Base-by-base conservation (phyloP, 805 yeast genomes). In the Myxozyma sirexii region DNA sequence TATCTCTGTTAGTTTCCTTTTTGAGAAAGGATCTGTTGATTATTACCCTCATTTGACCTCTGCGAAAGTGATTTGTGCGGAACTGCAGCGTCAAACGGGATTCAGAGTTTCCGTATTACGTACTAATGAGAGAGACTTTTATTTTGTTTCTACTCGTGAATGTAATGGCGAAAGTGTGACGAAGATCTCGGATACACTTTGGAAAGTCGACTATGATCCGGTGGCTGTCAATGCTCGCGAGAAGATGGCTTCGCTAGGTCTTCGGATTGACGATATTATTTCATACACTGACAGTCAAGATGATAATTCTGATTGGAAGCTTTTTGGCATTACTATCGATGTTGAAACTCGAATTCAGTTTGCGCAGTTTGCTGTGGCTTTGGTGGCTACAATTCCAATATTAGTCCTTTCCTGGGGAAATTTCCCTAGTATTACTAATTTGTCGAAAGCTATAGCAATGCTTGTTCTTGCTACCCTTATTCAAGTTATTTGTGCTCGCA, bases 391-490 rank as follows among this genome's bases (percentile, higher is more conserved):
- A n/a, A 44, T 60, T 26, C 64, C 64, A 10, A 33, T 60, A n/a
- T 33, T 60, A n/a, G 61, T 56, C n/a, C 44, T 60, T 12, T 39
- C 64, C 0, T 60, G 61, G 64, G 58, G 56, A 24, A 13, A 42
- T 2, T 47, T 56, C 15, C 5, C 24, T 13, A 38, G 50, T 7
- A 29, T 26, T 21, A 15, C 31, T 13, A 17, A 27, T 8, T 15
- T 48, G n/a, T 19, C 48, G 12, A 33, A 45, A 12, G 27, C 60
- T 15, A 42, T 26, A 31, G 49, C 35, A 4, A 44, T 39, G 42
- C 54, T 60, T 4, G 55, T 33, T 7, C 21, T 60, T 19, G 60
- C 61, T 7, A 60, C 61, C 3, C 5, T 56, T 12, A 39, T 60
- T 17, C 64, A 60, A 33, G 19, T 39, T 33, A 49, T 52, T 4